Base-by-base conservation (phyloP, 345 rosid genomes). In the Crucihimalaya himalaica region DNA sequence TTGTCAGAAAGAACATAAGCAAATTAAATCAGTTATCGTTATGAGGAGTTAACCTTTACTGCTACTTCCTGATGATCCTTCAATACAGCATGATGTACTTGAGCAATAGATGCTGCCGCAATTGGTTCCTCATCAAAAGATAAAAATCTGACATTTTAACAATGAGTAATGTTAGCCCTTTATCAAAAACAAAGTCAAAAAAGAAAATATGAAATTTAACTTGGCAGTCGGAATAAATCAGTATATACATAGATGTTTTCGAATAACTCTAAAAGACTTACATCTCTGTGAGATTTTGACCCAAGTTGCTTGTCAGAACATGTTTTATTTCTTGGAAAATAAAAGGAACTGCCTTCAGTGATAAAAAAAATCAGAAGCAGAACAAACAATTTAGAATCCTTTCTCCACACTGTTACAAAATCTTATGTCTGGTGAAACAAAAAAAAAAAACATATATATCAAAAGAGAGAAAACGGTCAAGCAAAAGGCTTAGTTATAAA, bases 21-120 rank as follows among this genome's bases (percentile, higher is more conserved):
- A 78, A 59, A 47, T 14, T 18, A 15, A 56, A 68, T 10, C 2
- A 28, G n/a, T 67, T 35, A 75, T 40, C 13, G 0, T 8, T 42
- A 20, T n/a, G 10, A 32, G 37, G 40, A 45, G 59, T 80, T 13
- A 70, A 92, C 98, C 98, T 93, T 93, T 29, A 93, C 67, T 43
- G 92, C 98, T 68, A 91, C 97, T 81, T 85, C 91, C 69, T 83
- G 87, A 78, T 66, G 46, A 71, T 89, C 75, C 75, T 79, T 89
- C 71, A 89, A 68, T 31, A 84, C 64, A 1, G 97, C 98, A 59
- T 20, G 94, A 76, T 93, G 98, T 34, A 90, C 98, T 82, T 93
- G 98, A 46, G 96, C 97, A 81, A 93, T 90, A 59, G 98, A 93
- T 46, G 98, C 98, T 65, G 98, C 93, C 76, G 97, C 98, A 61